Evolutionary conservation across 306 rosid species (phyloP).

Genomic region (Vigna angularis): DNA sequence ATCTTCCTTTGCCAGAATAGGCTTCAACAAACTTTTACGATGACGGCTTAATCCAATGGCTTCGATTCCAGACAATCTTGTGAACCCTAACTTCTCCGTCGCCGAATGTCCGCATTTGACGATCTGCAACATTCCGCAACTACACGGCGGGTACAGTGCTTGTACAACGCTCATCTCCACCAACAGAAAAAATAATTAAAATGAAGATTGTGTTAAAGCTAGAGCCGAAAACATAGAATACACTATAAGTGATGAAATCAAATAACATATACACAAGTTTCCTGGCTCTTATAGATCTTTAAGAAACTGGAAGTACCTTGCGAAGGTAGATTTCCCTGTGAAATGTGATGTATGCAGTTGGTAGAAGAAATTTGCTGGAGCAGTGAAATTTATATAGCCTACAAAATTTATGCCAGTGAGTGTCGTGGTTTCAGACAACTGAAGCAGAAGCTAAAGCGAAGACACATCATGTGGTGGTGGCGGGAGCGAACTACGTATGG

Average conservation of each 20-base stretch:
- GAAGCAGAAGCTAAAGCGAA: neutral
- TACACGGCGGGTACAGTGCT: slow-evolving; percentile 26
- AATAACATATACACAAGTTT: neutral
- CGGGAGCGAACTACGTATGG: slow-evolving; percentile 18
- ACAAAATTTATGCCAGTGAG: neutral
- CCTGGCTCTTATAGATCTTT: neutral
- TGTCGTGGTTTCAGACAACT: slow-evolving; percentile 14
- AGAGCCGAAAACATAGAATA: neutral
- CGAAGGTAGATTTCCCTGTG: neutral
- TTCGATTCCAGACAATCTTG: slow-evolving; percentile 45
- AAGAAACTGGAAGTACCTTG: neutral
- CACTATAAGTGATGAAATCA: neutral
- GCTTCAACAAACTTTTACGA: slow-evolving; percentile 42
- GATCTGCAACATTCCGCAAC: slow-evolving; percentile 36
- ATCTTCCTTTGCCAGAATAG: slow-evolving; percentile 55
- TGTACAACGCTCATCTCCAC: slow-evolving; percentile 50
- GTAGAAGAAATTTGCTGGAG: neutral
- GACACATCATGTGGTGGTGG: neutral
- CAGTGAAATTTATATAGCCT: neutral
- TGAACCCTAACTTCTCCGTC: slow-evolving; percentile 46
- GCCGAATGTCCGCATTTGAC: slow-evolving; percentile 44
- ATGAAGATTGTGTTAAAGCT: neutral
- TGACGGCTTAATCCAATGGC: slow-evolving; percentile 47
- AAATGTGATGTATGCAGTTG: neutral
- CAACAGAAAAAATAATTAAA: neutral